Base-by-base conservation (phyloP, 345 rosid species). In the Lepidium sativum region DNA sequence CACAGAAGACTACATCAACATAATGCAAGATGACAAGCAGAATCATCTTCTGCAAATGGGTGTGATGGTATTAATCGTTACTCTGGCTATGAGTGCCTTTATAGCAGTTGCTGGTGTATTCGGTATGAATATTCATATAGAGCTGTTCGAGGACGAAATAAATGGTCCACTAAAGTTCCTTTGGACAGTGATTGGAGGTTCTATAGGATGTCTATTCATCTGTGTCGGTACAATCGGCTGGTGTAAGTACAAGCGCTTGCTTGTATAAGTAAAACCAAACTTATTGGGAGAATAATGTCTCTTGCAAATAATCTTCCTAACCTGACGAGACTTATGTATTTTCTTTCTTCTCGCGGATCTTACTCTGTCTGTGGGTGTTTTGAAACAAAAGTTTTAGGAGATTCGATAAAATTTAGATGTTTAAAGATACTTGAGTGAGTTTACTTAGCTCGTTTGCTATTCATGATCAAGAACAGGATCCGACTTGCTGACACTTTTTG, bases 11-110 rank as follows among this genome's bases (percentile, higher is more conserved):
- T 88, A 88, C 85, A 86, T 90, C 68, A 94, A 94, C 85, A 90
- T 90, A 72, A 88, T 88, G 97, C 76, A 90, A 50, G 97, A 90
- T 60, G 97, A 88, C 83, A 90, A 90, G 77, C 96, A 94, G 78
- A 94, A 94, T 74, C 95, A 94, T 74, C 88, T 90, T 21, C 83
- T 94, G 71, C 95, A 82, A 74, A 94, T 90, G 96, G 99, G 99
- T 6, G 96, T 90, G 69, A 82, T 90, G 91, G 60, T 94, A 73
- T 82, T 95, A 3, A 88, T 96, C 6, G 97, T 97, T 12, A 94
- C 95, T 1, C 84, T 94, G 0, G 87, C 88, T 51, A 50, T 87
- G 62, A 82, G 86, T 43, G 82, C 81, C 7, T 89, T 86, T 34
- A 77, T 94, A 2, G 96, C 80, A 0, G 80, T 94, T 9, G 89